phyloP scores from a whole-genome alignment of 2,329 filamentous ascomycete genomes.

The Botrytis squamosa region DNA sequence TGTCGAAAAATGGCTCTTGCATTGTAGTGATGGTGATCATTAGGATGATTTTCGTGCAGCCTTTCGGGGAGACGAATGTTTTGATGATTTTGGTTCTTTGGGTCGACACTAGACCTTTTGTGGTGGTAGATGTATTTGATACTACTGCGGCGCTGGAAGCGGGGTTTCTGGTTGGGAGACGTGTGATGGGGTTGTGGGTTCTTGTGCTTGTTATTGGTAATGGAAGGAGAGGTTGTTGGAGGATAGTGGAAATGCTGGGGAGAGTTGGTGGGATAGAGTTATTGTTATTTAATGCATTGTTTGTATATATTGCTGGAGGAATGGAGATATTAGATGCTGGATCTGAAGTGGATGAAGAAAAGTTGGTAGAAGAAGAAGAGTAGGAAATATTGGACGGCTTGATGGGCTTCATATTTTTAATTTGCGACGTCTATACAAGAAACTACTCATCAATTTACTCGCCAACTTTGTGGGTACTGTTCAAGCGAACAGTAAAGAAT shows the following conservation, averaged over 20 bases:
- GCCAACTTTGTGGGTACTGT: background rate
- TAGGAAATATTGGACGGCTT: background rate
- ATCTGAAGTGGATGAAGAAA: background rate
- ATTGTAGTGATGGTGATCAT: background rate
- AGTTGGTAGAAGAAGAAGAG: background rate
- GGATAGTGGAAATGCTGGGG: background rate
- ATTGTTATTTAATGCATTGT: background rate
- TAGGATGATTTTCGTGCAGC: background rate
- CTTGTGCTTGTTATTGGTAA: background rate
- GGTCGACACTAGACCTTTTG: background rate
- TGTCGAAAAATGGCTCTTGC: background rate
- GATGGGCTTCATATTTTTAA: slow-evolving; percentile 1
- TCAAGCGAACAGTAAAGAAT: background rate
- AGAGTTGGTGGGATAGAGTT: background rate
- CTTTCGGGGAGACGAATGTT: background rate
- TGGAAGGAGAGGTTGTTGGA: background rate
- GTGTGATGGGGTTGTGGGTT: background rate
- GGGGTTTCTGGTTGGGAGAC: background rate
- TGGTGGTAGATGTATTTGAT: background rate
- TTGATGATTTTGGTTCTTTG: slow-evolving; percentile 2
- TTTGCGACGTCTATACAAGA: slow-evolving; percentile 3
- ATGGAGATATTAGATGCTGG: background rate
- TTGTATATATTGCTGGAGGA: background rate
- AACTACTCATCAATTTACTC: slow-evolving; percentile 1
- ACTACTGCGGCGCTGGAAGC: no score